These are phyloP conservation scores for Syncephalastrum contaminatum DNA, from an alignment of 371 early-diverging fungal species.

Conservation along the genomic window DNA sequence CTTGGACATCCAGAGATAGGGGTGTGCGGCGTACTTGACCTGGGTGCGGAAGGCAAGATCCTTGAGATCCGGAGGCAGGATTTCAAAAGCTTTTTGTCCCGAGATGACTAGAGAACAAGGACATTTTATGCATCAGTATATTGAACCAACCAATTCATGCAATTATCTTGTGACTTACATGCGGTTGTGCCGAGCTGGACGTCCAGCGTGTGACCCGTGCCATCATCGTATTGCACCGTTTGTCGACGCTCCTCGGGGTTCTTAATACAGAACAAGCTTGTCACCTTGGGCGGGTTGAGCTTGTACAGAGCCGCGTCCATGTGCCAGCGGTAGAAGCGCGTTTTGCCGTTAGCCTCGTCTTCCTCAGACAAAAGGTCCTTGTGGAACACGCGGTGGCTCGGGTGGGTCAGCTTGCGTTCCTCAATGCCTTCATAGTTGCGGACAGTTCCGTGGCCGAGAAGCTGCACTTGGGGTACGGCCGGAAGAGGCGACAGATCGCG, in stretches of 20 bases:
- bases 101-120: constrained; percentile 34
- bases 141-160: too few relatives aligned
- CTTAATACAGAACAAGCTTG: constrained; percentile 44
- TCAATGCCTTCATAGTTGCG: constrained; percentile 44
- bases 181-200: constrained; percentile 54
- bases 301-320: constrained; percentile 54
- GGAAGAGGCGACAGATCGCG: constrained; percentile 48
- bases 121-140: too few relatives aligned
- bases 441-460: constrained; percentile 44
- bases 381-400: constrained; percentile 43
- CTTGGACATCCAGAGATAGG: constrained; percentile 55
- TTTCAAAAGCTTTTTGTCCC: constrained; percentile 48
- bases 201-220: constrained; percentile 35
- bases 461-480: constrained; percentile 41
- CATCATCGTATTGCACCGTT: constrained; percentile 43
- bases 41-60: constrained; percentile 47
- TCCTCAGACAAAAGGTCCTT: constrained; percentile 33
- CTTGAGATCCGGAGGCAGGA: constrained; percentile 43
- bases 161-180: constrained; percentile 26
- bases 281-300: constrained; percentile 46
- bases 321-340: constrained; percentile 52
- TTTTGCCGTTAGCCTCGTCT: constrained; percentile 40
- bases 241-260: constrained; percentile 47
- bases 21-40: constrained; percentile 51
- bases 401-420: constrained; percentile 41